Conservation (phyloP, 257 asterid species). For the Jacaranda mimosifolia region DNA sequence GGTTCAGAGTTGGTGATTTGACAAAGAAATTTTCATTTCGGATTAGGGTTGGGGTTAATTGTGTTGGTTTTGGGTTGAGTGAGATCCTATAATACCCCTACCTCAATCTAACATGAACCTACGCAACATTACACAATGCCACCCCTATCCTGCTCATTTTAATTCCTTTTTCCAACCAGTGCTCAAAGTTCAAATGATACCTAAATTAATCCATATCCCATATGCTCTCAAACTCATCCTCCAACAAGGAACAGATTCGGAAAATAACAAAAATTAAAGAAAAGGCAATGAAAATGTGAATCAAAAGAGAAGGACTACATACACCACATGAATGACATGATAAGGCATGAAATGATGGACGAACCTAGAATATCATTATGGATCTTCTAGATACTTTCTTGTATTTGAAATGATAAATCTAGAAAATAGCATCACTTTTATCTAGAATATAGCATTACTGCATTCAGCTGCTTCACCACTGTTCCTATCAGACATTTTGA, state of each 20-base stretch:
- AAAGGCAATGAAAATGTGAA: background rate
- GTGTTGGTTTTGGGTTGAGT: too few species aligned
- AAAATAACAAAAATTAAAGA: background rate
- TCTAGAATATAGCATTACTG: too few species aligned
- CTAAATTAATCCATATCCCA: background rate
- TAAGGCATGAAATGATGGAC: background rate
- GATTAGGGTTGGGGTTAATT: too few species aligned
- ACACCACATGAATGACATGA: background rate
- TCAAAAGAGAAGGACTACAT: background rate
- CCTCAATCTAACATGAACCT: too few species aligned
- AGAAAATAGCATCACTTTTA: too few species aligned
- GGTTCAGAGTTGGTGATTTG: too few species aligned
- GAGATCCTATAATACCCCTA: too few species aligned
- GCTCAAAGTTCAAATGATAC: too few species aligned
- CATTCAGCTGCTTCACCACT: constrained; percentile 11
- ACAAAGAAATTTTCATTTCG: too few species aligned
- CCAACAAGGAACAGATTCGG: background rate
- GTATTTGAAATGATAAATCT: background rate
- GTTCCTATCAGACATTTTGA: background rate
- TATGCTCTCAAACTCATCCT: background rate
- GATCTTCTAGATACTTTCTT: background rate
- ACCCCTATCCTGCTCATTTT: too few species aligned
- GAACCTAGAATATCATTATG: background rate
- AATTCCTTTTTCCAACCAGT: too few species aligned
- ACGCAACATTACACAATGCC: too few species aligned